Conservation (phyloP, 192 early-diverging fungal genomes). For the Piromyces finnis region DNA sequence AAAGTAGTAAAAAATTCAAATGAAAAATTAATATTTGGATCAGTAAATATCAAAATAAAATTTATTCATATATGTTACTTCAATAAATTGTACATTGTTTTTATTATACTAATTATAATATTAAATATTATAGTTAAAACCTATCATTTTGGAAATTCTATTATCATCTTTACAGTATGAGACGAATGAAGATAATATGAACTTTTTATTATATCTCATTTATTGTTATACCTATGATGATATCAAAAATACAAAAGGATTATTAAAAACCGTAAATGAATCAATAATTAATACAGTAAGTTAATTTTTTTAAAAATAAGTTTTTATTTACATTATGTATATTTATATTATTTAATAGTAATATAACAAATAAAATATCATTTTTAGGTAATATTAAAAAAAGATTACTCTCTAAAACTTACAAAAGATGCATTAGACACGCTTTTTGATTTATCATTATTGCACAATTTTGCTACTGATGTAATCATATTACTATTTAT, state of each 20-base stretch:
- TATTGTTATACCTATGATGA: conserved; percentile 54
- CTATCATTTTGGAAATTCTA: background rate
- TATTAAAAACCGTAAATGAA: conserved; percentile 45
- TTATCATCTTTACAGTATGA: background rate
- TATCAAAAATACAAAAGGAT: conserved; percentile 49
- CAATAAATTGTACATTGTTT: no score
- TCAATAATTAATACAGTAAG: conserved; percentile 60
- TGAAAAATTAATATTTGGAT: background rate
- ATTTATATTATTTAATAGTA: no score
- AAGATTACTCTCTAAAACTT: conserved; percentile 35
- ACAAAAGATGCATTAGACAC: conserved; percentile 42
- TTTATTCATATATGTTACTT: no score
- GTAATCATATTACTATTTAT: background rate
- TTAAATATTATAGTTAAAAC: background rate
- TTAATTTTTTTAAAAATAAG: background rate
- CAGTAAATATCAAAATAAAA: background rate
- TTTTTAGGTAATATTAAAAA: conserved; percentile 25
- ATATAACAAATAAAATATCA: no score
- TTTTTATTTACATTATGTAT: no score
- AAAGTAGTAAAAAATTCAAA: background rate
- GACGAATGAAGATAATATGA: background rate
- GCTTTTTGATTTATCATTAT: conserved; percentile 20
- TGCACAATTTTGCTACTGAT: background rate
- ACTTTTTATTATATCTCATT: background rate
- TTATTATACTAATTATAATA: no score